Base-by-base conservation (phyloP, 305 asterid species). In the Coffea humblotiana region DNA sequence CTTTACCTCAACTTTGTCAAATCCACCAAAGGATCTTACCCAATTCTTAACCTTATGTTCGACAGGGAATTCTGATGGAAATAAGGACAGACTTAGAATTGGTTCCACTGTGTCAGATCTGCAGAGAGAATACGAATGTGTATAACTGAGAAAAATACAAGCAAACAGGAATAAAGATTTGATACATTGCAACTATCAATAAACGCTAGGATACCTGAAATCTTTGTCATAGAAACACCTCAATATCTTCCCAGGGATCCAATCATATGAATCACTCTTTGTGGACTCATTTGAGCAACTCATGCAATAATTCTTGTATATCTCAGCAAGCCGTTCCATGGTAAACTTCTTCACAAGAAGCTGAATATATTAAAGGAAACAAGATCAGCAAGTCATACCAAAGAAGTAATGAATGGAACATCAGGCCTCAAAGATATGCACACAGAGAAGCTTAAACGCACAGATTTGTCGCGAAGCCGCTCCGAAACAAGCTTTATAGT, bases 171-270 rank as follows among this genome's bases (percentile, higher is more conserved):
- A 45, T 27, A 54, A 48, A 63, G 29, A 76, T 63, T 76, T 27
- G 23, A 11, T 49, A 64, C 72, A 25, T 47, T 32, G 29, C 65
- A 47, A 75, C 58, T 65, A 77, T 27, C 51, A 78, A 83, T 68
- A 43, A 16, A 51, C 67, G 78, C 61, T 65, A 61, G 74, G 74
- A 80, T 92, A 93, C 99, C 99, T 92, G 91, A 96, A 94, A 90
- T 96, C 99, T 90, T 96, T 94, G 86, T 96, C 99, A 81, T 96
- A 96, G 83, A 92, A 93, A 84, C 99, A 93, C 87, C 98, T 93
- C 84, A 94, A 88, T 76, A 94, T 87, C 88, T 88, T 94, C 81
- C 98, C 96, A 60, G 92, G 91, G 82, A 96, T 92, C 98, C 98
- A 94, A 83, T 92, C 98, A 89, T 91, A 94, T 63, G 86, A 92